Evolutionary conservation across 1,284 basidiomycete genomes (phyloP), one percentile per base, ranked within the genome.

Genomic region (Tilletia horrida): DNA sequence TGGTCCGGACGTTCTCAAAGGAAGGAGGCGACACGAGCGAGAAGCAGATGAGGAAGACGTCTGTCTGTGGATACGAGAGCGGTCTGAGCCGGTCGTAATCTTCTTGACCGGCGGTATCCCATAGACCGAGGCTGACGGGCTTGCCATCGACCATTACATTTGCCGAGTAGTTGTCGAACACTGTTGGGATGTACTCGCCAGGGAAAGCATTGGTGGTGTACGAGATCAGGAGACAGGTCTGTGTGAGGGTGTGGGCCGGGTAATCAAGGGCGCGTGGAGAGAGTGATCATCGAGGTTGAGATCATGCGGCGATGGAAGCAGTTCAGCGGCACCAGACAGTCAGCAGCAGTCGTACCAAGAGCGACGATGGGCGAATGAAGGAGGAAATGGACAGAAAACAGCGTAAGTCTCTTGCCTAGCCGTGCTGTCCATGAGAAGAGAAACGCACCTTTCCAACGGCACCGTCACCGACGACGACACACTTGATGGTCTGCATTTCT

Each of bases 41-140:
- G 86, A 98, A 99, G 83, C 96, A 98, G 83, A 98, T 93, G 82
- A 99, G 86, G 86, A 99, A 98, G 45, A 99, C 93, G 83, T 99
- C 96, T 64, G 96, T 98, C 84, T 98, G 96, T 8, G 96, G 96
- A 85, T 99, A 99, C 71, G 92, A 95, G 73, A 98, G 87, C 65
- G 96, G 96, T 76, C 96, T 90, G 78, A 99, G 90, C 67, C 96
- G 91, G 84, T 98, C 96, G 83, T 94, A 95, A 62, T 82, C 81
- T 67, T 82, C 77, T 67, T 81, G 79, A 2, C 79, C 79, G 3
- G 79, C 79, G 6, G 79, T 81, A 66, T 81, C 79, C 94, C 93
- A 97, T 67, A 97, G 85, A 67, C 95, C 95, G 67, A 98, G 88
- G 67, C 92, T 93, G 78, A 98, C 95, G 61, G 96, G 96, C 86